Base-by-base conservation (phyloP, 257 asterid species). In the Solanum phureja region DNA sequence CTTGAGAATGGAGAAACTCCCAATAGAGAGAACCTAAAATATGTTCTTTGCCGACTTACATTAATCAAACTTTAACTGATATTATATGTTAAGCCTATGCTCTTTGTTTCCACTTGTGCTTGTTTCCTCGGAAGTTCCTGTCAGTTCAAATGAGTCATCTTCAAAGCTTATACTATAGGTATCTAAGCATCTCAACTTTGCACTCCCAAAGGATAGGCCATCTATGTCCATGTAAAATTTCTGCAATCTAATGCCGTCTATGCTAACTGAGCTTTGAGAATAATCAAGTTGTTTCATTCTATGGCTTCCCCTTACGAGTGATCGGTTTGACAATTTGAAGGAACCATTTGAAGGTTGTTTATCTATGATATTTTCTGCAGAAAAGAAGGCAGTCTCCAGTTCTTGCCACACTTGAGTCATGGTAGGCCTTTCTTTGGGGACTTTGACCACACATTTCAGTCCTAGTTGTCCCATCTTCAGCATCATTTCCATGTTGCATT, bases 381-480 rank as follows among this genome's bases (percentile, higher is more conserved):
- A 62, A 42, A 86, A 33, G 27, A 93, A 91, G 33, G 94, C 92
- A 5, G 90, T 81, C 81, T 95, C 95, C 34, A 95, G 93, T 89
- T 93, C 95, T 91, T 90, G 91, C 93, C 94, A 90, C 33, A 94
- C 94, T 88, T 90, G 95, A 66, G 90, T 88, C 96, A 94, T 95
- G 11, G 95, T 93, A 38, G 98, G 98, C 93, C 97, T 92, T 88
- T 91, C 87, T 90, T 91, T 94, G 8, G 98, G 98, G 76, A 79
- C 92, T 87, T 89, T 91, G 27, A 72, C 94, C 84, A 90, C 97
- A 77, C 98, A 95, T 90, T 87, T 92, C 87, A 94, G 90, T 10
- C 92, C 95, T 49, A 94, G 85, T 35, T 89, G 94, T 83, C 95
- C 98, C 96, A 95, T 94, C 83, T 93, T 92, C 18, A 92, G 60